Evolutionary conservation across 2,329 filamentous ascomycete genomes (phyloP).

Genomic region (Penicillium sp.): DNA sequence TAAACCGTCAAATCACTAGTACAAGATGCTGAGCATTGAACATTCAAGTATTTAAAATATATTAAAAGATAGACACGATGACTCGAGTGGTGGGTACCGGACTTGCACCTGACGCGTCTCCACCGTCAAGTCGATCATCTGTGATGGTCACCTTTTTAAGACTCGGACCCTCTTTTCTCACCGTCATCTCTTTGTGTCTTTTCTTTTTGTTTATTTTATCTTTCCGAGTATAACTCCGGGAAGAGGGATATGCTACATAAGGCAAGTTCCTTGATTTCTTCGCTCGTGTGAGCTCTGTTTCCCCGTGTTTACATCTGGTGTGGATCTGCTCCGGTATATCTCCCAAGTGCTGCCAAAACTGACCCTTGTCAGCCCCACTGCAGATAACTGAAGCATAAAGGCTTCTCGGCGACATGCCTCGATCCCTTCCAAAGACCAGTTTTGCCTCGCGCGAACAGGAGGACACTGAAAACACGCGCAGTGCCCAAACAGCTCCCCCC

Average conservation of each 20-base stretch:
- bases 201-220: not conserved
- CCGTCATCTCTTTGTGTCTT: not conserved
- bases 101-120: constrained; percentile 1
- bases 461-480: constrained; percentile 9
- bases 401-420: constrained; percentile 26
- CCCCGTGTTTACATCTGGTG: not conserved
- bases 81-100: not conserved
- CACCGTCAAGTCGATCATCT: not conserved
- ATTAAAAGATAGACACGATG: not conserved
- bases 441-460: constrained; percentile 14
- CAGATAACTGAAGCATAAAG: constrained; percentile 4
- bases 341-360: constrained; percentile 2
- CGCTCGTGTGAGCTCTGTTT: not conserved
- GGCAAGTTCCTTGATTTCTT: not conserved
- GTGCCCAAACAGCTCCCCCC: constrained; percentile 32
- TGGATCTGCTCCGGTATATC: not conserved
- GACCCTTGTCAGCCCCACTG: constrained; percentile 2
- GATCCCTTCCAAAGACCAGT: constrained; percentile 26
- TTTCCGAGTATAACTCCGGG: not conserved
- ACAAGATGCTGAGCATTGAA: not conserved
- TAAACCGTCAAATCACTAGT: not conserved
- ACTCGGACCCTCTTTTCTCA: not conserved
- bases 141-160: constrained; percentile 1
- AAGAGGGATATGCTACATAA: constrained; percentile 2
- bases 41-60: not conserved